A percentile compares a stretch with the other conserved stretches of the same genome.
phyloP scores from a whole-genome alignment of 352 stramenopile species.

The Phytophthora meadii region DNA sequence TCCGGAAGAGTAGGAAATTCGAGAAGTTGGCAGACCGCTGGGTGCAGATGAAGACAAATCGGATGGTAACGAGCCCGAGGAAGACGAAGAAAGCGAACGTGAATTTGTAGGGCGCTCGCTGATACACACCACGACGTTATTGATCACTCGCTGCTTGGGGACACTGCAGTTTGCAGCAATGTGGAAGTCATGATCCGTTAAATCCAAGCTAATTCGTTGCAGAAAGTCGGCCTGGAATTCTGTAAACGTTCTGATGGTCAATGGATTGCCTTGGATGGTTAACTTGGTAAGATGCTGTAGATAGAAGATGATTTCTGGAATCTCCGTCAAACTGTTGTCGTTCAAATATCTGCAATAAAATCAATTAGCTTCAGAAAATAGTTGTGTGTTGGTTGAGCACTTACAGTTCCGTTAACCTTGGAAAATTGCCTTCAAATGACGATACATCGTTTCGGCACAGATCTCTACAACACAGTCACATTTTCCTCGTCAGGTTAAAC shows the following conservation, averaged over 20 bases:
- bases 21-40: neutral
- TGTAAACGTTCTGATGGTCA: slow-evolving; percentile 25
- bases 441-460: slow-evolving; percentile 20
- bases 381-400: neutral
- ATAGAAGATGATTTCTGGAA: slow-evolving; percentile 27
- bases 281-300: slow-evolving; percentile 21
- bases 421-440: slow-evolving; percentile 31
- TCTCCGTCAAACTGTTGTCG: slow-evolving; percentile 25
- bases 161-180: slow-evolving; percentile 11
- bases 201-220: slow-evolving; percentile 16
- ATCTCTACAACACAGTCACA: slow-evolving; percentile 16
- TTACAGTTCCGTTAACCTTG: slow-evolving; percentile 20
- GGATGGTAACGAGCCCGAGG: slow-evolving; percentile 3
- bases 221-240: slow-evolving; percentile 27
- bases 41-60: slow-evolving; percentile 1
- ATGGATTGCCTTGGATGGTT: slow-evolving; percentile 19
- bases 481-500: neutral
- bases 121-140: slow-evolving; percentile 21
- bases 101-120: neutral
- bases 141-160: slow-evolving; percentile 14
- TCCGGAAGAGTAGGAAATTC: slow-evolving; percentile 12
- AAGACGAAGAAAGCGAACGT: neutral
- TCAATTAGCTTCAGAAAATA: neutral
- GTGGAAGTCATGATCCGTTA: slow-evolving; percentile 16
- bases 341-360: slow-evolving; percentile 22